phyloP scores from a whole-genome alignment of 257 asterid species.

The Thymus mandschuricus region DNA sequence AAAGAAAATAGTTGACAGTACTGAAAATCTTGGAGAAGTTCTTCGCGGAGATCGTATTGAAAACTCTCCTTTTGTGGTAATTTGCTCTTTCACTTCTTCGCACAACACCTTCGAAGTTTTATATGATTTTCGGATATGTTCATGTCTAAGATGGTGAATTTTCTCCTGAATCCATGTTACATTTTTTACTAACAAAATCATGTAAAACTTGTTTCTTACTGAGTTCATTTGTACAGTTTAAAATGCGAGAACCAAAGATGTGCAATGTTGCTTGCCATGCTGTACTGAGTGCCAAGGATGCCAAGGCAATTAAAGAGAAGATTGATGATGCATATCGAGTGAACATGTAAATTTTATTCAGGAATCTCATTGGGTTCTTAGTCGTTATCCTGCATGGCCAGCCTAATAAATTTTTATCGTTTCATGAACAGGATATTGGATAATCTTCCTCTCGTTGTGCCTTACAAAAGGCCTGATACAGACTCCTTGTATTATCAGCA shows the following conservation, averaged over 20 bases:
- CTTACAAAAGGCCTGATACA: constrained; percentile 57
- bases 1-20: constrained; percentile 57
- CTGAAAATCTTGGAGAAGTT: constrained; percentile 77
- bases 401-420: constrained; percentile 27
- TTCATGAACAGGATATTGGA: constrained; percentile 73
- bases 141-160: neutral
- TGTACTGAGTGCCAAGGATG: constrained; percentile 48
- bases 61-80: constrained; percentile 67
- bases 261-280: constrained; percentile 53
- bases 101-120: neutral
- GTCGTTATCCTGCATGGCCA: constrained; percentile 13
- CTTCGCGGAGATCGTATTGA: constrained; percentile 83
- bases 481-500: constrained; percentile 69
- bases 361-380: constrained; percentile 3
- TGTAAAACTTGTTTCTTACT: constrained; percentile 13
- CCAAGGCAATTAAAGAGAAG: constrained; percentile 61
- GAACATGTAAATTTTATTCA: constrained; percentile 47
- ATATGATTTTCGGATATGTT: neutral
- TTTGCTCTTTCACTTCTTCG: neutral
- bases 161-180: neutral
- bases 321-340: constrained; percentile 63
- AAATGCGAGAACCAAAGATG: constrained; percentile 65
- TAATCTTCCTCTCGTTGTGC: constrained; percentile 88
- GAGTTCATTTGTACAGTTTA: constrained; percentile 46
- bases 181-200: neutral